Conservation (phyloP, 2,329 filamentous ascomycete genomes). For the Xylaria sp. region DNA sequence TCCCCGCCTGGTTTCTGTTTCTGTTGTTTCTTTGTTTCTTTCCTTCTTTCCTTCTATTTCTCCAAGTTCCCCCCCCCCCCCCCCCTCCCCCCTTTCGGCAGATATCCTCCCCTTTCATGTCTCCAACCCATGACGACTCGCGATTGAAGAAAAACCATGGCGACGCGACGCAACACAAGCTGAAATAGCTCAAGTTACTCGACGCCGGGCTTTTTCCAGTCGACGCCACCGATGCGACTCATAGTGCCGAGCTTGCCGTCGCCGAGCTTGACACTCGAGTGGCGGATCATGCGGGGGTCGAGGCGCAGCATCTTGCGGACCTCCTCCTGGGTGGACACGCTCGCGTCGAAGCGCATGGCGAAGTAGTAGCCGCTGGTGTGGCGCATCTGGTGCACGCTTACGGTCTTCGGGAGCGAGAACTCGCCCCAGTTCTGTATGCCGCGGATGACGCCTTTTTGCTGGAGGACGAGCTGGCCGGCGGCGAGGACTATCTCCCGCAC, state of each 20-base stretch:
- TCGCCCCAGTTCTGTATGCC: constrained; percentile 96
- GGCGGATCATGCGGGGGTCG: constrained; percentile 90
- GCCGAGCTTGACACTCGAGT: constrained; percentile 88
- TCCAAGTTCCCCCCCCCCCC: not conserved
- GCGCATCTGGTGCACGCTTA: constrained; percentile 82
- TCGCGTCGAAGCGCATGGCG: constrained; percentile 93
- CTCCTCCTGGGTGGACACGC: constrained; percentile 76
- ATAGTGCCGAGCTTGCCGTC: constrained; percentile 66
- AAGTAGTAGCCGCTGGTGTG: constrained; percentile 95
- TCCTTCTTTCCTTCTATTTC: no score
- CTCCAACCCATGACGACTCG: not conserved
- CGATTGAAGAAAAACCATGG: not conserved
- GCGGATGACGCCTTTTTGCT: constrained; percentile 87
- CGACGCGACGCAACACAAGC: not conserved
- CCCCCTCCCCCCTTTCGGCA: not conserved
- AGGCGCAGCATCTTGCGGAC: constrained; percentile 80
- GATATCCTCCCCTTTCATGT: not conserved
- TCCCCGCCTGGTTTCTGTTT: not conserved
- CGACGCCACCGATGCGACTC: constrained; percentile 61
- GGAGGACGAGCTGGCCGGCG: constrained; percentile 83
- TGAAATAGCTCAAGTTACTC: constrained; percentile 9
- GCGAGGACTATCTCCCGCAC: constrained; percentile 97
- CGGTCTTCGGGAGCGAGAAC: constrained; percentile 84
- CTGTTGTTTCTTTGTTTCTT: not conserved
- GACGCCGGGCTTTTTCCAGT: constrained; percentile 54